These are phyloP conservation scores for Lepiota brunneoincarnata DNA, from an alignment of 768 basidiomycete genomes.

Conservation along the genomic window DNA sequence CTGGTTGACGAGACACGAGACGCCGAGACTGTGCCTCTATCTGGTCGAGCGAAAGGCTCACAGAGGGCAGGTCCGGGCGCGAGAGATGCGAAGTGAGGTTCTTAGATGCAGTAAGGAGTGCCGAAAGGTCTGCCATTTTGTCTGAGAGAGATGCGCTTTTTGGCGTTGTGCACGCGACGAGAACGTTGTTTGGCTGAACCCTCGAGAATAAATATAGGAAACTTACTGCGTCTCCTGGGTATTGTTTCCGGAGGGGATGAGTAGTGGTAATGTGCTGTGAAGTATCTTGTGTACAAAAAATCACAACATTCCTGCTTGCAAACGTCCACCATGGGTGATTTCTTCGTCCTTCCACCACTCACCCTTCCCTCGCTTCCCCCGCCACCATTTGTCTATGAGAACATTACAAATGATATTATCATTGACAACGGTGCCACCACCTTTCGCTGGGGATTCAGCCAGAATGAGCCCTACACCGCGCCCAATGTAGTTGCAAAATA, in stretches of 20 bases:
- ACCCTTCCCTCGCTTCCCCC: constrained; percentile 16
- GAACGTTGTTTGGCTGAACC: constrained; percentile 11
- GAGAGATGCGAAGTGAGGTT: constrained; percentile 76
- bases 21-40: constrained; percentile 91
- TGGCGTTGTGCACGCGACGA: neutral
- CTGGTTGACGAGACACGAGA: constrained; percentile 72
- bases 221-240: no score
- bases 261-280: no score
- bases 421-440: constrained; percentile 89
- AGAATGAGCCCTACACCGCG: constrained; percentile 51
- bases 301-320: neutral
- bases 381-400: constrained; percentile 42
- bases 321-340: constrained; percentile 4
- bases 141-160: neutral
- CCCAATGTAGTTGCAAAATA: constrained; percentile 81
- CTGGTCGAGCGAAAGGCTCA: constrained; percentile 90
- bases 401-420: constrained; percentile 53
- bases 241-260: no score
- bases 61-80: constrained; percentile 79
- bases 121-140: constrained; percentile 55
- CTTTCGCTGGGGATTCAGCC: constrained; percentile 81
- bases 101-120: constrained; percentile 68
- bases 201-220: constrained; percentile 1
- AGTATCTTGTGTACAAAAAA: no score
- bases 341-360: constrained; percentile 14